Base-by-base conservation (phyloP, 2,329 filamentous ascomycete genomes). In the Xylaria sp. region DNA sequence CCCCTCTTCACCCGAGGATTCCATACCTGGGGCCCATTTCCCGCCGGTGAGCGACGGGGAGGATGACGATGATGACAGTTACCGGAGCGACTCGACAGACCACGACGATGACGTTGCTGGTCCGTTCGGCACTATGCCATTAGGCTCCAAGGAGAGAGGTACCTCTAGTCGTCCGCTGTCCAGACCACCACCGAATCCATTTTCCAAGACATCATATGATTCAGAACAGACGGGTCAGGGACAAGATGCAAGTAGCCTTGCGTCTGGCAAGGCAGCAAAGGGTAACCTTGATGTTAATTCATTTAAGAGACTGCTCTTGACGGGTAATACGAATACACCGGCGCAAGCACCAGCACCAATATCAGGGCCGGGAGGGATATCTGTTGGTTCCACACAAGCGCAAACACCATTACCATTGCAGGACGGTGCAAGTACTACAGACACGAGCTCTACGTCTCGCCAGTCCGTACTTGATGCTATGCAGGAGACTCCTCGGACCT, bases 261-360 rank as follows among this genome's bases (percentile, higher is more conserved):
- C 72, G 56, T 11, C 66, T 56, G 52, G 67, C 57, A 46, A 48
- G 9, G 66, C 65, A 38, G 47, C 58, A 7, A 78, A 74, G 61
- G 74, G 70, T 17, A 79, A 84, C 0, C 72, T 93, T 59, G 89
- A 94, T 66, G 90, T 93, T 1, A 85, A 91, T 66, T 86, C 89
- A 7, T 94, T 94, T 73, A 87, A 86, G 66, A 81, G 87, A 54
- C 73, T 94, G 56, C 78, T 94, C 44, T 78, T 94, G 74, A 94
- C 89, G 0, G 90, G 90, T 18, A 83, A 85, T 63, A 69, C 82
- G 34, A 80, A 73, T 39, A 57, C 69, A 41, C 52, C 67, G 24
- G 63, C 29, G 40, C 61, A 55, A 44, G 48, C 56, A 9, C 52
- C 55, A 26, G 59, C 68, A 56, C 71, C 66, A 57, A 62, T 66